Evolutionary conservation across 805 yeast genomes (phyloP).

Genomic region (Clavispora santaluciae): DNA sequence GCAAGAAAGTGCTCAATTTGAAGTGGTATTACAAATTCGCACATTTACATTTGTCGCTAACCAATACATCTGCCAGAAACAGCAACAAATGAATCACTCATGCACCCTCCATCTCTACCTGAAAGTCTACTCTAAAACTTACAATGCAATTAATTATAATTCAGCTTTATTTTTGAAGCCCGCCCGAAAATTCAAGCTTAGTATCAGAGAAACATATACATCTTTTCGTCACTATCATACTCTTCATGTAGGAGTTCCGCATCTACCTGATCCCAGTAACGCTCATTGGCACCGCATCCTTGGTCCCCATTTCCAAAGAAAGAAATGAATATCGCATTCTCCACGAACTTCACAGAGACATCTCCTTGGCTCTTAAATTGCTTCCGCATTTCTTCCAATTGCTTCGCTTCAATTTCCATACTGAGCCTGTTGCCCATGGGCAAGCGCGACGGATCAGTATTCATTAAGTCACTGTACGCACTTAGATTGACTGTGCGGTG

Average conservation of each 20-base stretch:
- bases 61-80: no score
- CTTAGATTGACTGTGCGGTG: conserved; percentile 12
- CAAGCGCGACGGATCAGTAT: conserved; percentile 2
- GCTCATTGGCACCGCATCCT: background rate
- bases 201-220: conserved; percentile 1
- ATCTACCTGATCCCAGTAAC: conserved; percentile 15
- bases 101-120: no score
- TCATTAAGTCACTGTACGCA: background rate
- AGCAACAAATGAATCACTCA: no score
- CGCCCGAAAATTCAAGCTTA: no score
- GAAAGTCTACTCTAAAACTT: no score
- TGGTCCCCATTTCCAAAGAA: conserved; percentile 5
- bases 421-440: conserved; percentile 14
- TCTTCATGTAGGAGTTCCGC: background rate
- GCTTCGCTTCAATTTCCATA: conserved; percentile 13
- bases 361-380: conserved; percentile 3
- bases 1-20: no score
- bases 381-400: conserved; percentile 4
- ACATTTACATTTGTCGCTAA: no score
- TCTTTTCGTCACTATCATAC: background rate
- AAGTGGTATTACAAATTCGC: no score
- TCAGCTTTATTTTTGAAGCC: no score
- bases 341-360: conserved; percentile 10
- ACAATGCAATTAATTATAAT: no score
- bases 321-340: conserved; percentile 13